These are phyloP conservation scores for Cytospora paraplurivora DNA, from an alignment of 2,329 filamentous ascomycete genomes.

Conservation along the genomic window DNA sequence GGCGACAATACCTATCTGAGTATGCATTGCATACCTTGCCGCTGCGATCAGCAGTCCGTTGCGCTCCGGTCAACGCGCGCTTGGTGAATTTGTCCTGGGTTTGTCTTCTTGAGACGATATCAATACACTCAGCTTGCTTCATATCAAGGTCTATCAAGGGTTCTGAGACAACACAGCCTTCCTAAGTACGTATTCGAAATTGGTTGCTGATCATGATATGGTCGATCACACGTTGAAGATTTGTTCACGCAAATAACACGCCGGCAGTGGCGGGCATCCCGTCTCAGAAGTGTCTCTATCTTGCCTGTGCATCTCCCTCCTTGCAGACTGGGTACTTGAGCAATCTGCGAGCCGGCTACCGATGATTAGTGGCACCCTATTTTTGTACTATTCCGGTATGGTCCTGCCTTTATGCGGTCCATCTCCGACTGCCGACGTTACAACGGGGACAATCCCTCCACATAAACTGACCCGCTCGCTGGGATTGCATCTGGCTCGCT, in stretches of 20 bases:
- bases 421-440: conserved; percentile 25
- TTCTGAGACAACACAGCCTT: not conserved
- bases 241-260: conserved; percentile 3
- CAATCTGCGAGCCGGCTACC: not conserved
- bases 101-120: not conserved
- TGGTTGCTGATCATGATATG: conserved; percentile 5
- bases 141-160: not conserved
- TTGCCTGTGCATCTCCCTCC: not conserved
- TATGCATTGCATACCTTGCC: too few species aligned
- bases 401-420: not conserved
- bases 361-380: not conserved
- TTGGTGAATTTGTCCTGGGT: not conserved
- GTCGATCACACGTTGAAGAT: conserved; percentile 6
- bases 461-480: not conserved
- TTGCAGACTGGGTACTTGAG: too few species aligned
- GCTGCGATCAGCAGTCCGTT: not conserved
- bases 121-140: not conserved
- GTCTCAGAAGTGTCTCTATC: conserved; percentile 16
- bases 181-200: conserved; percentile 2
- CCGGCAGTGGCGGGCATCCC: not conserved
- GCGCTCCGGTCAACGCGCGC: not conserved
- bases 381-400: not conserved
- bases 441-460: conserved; percentile 15
- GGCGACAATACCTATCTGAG: not conserved
- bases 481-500: not conserved